Evolutionary conservation across 1,284 basidiomycete species (phyloP).

Genomic region (Mycena sp.): DNA sequence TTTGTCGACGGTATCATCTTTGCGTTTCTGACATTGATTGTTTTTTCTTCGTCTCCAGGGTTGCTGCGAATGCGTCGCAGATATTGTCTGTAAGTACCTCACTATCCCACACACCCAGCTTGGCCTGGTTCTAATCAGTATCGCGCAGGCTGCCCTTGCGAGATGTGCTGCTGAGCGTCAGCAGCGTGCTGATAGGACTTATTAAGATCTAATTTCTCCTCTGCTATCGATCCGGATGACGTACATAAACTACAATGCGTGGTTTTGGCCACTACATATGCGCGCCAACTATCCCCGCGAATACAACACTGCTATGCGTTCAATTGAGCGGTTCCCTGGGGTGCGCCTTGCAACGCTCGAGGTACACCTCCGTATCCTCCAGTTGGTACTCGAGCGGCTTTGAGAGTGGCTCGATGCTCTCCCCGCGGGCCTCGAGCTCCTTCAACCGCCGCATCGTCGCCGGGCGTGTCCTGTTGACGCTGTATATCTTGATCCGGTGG

Average conservation of each 20-base stretch:
- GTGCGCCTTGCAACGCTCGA: conserved; percentile 42
- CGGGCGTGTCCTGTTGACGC: conserved; percentile 55
- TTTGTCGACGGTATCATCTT: conserved; percentile 25
- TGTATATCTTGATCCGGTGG: conserved; percentile 64
- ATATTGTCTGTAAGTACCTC: conserved; percentile 55
- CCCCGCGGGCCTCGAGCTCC: conserved; percentile 50
- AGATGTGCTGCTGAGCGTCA: conserved; percentile 53
- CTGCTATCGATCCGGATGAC: too few relatives aligned
- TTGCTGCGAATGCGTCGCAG: conserved; percentile 57
- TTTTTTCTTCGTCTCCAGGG: conserved; percentile 40
- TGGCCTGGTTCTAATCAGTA: neutral
- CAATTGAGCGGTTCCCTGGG: conserved; percentile 38
- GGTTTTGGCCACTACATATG: too few relatives aligned
- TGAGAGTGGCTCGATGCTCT: conserved; percentile 52
- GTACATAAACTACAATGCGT: too few relatives aligned
- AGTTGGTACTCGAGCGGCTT: conserved; percentile 51
- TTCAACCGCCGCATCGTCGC: conserved; percentile 53
- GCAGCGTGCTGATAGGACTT: neutral
- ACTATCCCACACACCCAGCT: neutral
- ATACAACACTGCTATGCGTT: neutral
- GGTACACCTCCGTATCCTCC: conserved; percentile 51
- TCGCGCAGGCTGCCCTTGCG: conserved; percentile 57
- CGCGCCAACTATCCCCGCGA: too few relatives aligned
- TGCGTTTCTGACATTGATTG: neutral
- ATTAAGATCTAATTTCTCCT: too few relatives aligned